Evolutionary conservation across 208 protist genomes (phyloP).

Genomic region (Lotmaria passim): DNA sequence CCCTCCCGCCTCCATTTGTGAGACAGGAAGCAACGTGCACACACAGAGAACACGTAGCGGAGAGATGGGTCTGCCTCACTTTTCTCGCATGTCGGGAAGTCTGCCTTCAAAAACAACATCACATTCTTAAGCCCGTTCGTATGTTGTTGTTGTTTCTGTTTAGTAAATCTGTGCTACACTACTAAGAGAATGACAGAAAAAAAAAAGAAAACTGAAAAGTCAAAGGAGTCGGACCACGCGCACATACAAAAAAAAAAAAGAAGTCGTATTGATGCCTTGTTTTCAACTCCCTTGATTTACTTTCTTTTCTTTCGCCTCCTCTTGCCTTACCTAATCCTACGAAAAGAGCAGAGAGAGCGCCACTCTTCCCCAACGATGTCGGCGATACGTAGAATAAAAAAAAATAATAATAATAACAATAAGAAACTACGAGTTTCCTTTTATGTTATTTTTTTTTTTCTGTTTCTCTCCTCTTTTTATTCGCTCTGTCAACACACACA

Average conservation of each 20-base stretch:
- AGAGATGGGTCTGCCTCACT: too few relatives aligned
- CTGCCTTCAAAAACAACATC: too few relatives aligned
- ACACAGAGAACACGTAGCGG: too few relatives aligned
- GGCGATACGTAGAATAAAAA: neutral
- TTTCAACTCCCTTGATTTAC: neutral
- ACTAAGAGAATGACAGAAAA: constrained; percentile 31
- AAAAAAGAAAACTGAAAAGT: constrained; percentile 17
- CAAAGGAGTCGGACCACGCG: neutral
- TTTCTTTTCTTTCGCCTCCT: neutral
- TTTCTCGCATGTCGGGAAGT: too few relatives aligned
- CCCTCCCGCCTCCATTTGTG: too few relatives aligned
- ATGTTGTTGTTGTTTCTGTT: constrained; percentile 2
- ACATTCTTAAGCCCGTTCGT: too few relatives aligned
- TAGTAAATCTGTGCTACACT: constrained; percentile 16
- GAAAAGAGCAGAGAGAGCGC: neutral
- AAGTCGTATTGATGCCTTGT: neutral
- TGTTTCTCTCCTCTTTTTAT: too few relatives aligned
- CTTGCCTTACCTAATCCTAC: neutral
- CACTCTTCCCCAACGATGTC: too few relatives aligned
- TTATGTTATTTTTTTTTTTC: too few relatives aligned
- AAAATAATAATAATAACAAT: neutral
- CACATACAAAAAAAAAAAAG: constrained; percentile 7
- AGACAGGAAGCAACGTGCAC: too few relatives aligned
- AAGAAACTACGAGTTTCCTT: too few relatives aligned
- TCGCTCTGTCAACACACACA: too few relatives aligned